Evolutionary conservation across 495 filamentous ascomycete species (phyloP).

Genomic region (Arthonia radiata): DNA sequence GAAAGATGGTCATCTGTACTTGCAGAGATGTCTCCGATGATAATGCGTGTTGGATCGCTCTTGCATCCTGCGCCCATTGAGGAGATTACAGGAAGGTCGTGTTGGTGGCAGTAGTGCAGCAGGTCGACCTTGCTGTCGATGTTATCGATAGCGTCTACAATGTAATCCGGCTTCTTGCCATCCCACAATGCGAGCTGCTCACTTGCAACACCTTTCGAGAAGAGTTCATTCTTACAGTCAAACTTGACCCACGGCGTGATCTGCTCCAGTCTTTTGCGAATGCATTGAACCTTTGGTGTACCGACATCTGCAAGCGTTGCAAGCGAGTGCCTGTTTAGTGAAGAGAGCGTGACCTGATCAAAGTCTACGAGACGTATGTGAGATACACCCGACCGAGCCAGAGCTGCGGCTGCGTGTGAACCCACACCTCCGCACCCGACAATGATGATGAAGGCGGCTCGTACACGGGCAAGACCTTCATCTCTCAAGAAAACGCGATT

Average conservation of each 20-base stretch:
- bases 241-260: conserved; percentile 80
- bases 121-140: conserved; percentile 89
- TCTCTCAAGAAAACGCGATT: conserved; percentile 81
- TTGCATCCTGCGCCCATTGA: conserved; percentile 98
- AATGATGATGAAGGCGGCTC: conserved; percentile 59
- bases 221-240: conserved; percentile 70
- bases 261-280: conserved; percentile 52
- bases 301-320: conserved; percentile 87
- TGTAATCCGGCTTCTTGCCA: conserved; percentile 48
- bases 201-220: conserved; percentile 37
- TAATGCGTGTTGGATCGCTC: conserved; percentile 78
- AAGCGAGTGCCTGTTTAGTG: conserved; percentile 80
- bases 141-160: conserved; percentile 96
- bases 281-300: conserved; percentile 73
- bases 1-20: conserved; percentile 82
- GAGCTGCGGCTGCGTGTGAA: conserved; percentile 65
- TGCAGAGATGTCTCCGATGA: conserved; percentile 73
- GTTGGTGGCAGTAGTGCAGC: conserved; percentile 61
- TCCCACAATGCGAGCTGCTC: conserved; percentile 36
- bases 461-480: conserved; percentile 53
- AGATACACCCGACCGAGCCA: conserved; percentile 71
- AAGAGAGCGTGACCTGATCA: conserved; percentile 87
- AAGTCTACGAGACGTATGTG: conserved; percentile 86
- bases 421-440: conserved; percentile 91
- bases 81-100: conserved; percentile 56